Evolutionary conservation across 1,284 basidiomycete species (phyloP).

Genomic region (Cutaneotrichosporon sp.): DNA sequence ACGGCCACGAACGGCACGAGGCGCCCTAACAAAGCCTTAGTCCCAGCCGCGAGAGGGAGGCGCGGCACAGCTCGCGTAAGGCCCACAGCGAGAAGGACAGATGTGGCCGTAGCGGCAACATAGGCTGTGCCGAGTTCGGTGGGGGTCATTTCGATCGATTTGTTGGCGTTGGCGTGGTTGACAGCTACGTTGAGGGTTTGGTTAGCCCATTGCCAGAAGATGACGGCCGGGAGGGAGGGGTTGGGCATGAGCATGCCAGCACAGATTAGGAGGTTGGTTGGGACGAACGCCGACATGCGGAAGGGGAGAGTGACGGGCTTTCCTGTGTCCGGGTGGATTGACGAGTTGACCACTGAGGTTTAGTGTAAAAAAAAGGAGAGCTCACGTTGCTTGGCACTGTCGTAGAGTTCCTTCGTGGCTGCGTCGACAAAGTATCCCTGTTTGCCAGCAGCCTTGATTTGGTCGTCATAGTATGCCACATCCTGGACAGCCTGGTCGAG

Average conservation of each 20-base stretch:
- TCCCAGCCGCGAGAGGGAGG: slow-evolving; percentile 39
- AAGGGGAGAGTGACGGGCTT: slow-evolving; percentile 57
- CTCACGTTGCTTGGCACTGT: slow-evolving; percentile 55
- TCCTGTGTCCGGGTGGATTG: slow-evolving; percentile 57
- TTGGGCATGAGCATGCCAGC: slow-evolving; percentile 57
- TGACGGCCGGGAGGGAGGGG: slow-evolving; percentile 49
- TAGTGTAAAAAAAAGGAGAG: background rate
- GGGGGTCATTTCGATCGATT: slow-evolving; percentile 55
- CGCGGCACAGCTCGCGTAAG: slow-evolving; percentile 56
- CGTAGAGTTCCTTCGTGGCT: slow-evolving; percentile 46
- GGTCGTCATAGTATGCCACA: slow-evolving; percentile 48
- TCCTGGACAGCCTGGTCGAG: slow-evolving; percentile 47
- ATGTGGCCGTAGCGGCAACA: slow-evolving; percentile 56
- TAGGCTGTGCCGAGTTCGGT: slow-evolving; percentile 57
- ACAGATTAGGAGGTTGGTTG: slow-evolving; percentile 56
- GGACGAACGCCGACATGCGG: slow-evolving; percentile 58
- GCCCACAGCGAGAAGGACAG: slow-evolving; percentile 57
- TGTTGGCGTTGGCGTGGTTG: slow-evolving; percentile 56
- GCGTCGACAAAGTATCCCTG: slow-evolving; percentile 46
- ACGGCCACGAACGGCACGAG: slow-evolving; percentile 59
- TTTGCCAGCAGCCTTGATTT: slow-evolving; percentile 46
- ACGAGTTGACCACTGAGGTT: slow-evolving; percentile 52
- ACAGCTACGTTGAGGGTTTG: slow-evolving; percentile 55
- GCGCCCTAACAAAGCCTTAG: slow-evolving; percentile 51
- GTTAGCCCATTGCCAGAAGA: slow-evolving; percentile 61